Base-by-base conservation (phyloP, 176 grass and related monocot genomes). In the Avena eriantha region DNA sequence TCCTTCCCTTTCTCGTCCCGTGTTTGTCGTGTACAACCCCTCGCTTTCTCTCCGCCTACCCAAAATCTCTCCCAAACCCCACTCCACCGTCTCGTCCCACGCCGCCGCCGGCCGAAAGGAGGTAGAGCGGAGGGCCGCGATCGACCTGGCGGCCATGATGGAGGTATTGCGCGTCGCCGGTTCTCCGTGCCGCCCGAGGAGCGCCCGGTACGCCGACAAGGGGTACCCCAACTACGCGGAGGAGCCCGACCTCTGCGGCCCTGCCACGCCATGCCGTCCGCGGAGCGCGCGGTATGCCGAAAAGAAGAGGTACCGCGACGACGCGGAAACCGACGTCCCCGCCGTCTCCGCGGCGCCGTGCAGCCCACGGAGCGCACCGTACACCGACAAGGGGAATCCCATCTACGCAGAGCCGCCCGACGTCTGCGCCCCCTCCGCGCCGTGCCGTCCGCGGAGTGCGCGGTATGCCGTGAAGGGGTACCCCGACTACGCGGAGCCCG, bases 201-300 rank as follows among this genome's bases (percentile, higher is more conserved):
- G 85, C 56, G 85, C 85, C 45, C 68, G 85, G 69, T 87, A 81
- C 78, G 78, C 78, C 9, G 69, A 74, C 19, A 87, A 64, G 56
- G 85, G 85, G 29, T 87, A 87, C 68, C 85, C 78, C 1, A 81
- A 73, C 78, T 81, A 87, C 69, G 56, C 67, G 29, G 85, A 87
- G 41, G 85, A 87, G 77, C 24, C 48, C 49, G 73, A 34, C 49
- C 29, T 55, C 49, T 11, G 49, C 73, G 73, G 48, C 16, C 47
- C 73, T 4, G 73, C 73, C 73, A 34, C 73, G 68, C 85, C 85
- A 45, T 15, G 21, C 55, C 85, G 68, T 33, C 77, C 77, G 12
- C 76, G 51, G 24, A 81, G 13, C 43, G 85, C 68, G 77, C 78
- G 78, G 78, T 50, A 74, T 21, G 78, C 68, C 15, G 56, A 51